Percentiles rank a stretch among this genome's conserved stretches.
These are phyloP conservation scores for Cryphonectria naterciae DNA, from an alignment of 2,329 filamentous ascomycete genomes.

Conservation along the genomic window DNA sequence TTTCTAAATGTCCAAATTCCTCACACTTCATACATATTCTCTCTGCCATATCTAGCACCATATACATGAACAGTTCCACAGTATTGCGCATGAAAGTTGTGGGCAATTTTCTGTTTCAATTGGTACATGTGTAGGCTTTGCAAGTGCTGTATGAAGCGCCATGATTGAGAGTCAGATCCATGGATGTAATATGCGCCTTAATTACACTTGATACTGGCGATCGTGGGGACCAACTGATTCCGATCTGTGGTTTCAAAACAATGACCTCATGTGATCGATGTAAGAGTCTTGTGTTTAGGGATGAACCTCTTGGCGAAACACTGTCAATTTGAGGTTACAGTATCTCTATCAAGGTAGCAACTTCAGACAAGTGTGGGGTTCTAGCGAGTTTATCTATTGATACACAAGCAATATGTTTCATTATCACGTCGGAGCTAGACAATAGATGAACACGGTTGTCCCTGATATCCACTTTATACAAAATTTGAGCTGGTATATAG, in stretches of 20 bases:
- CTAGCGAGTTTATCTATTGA: too few species aligned
- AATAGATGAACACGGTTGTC: background rate
- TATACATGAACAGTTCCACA: background rate
- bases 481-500: background rate
- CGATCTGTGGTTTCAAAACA: background rate
- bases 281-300: background rate
- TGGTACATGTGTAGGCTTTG: conserved; percentile 10
- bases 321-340: too few species aligned
- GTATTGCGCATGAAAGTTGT: background rate
- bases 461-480: background rate
- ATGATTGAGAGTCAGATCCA: background rate
- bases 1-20: background rate
- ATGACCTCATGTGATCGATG: background rate
- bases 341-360: background rate
- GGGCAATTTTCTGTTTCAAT: background rate
- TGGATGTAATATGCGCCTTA: background rate
- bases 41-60: background rate
- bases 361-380: background rate
- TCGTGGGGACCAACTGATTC: background rate
- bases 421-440: background rate
- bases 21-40: conserved; percentile 2
- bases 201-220: background rate
- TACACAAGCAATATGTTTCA: background rate
- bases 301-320: background rate
- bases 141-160: conserved; percentile 5